Evolutionary conservation across 2,329 filamentous ascomycete species (phyloP), one percentile per base, ranked within the genome.

Genomic region (Diaporthe citriasiana): DNA sequence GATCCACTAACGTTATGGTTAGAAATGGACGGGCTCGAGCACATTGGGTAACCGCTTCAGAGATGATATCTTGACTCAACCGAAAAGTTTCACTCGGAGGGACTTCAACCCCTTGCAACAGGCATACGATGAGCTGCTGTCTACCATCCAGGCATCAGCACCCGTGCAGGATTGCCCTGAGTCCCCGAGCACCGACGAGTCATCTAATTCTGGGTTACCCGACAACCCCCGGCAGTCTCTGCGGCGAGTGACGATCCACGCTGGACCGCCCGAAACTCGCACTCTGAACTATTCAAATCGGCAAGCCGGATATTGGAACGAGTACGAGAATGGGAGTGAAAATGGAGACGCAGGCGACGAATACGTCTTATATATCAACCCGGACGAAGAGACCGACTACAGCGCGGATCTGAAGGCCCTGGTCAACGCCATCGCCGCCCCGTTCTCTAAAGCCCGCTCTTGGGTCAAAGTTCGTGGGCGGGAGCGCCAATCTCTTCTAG

Each of bases 271-370:
- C 4, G 65, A 73, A 15, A 27, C 66, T 74, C 12, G 76, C 75
- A 66, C 50, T 13, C 66, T 71, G 17, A 35, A 68, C 13, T 63
- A 27, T 15, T 19, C 42, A 3, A 73, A 77, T 19, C 75, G 76
- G 8, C 47, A 81, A 10, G 80, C 81, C 68, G 85, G 86, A 59
- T 97, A 96, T 80, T 97, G 94, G 94, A 96, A 94, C 82, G 94
- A 97, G 81, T 97, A 96, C 81, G 94, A 97, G 77, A 85, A 95
- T 80, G 93, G 93, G 12, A 95, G 94, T 80, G 93, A 95, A 71
- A 85, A 83, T 3, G 89, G 87, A 66, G 90, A 88, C 3, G 84
- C 87, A 19, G 87, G 91, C 56, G 88, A 89, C 47, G 89, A 88
- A 40, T 97, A 95, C 81, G 88, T 90, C 57, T 92, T 97, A 77